Evolutionary conservation across 805 yeast species (phyloP).

Genomic region (Myxozyma monticola): DNA sequence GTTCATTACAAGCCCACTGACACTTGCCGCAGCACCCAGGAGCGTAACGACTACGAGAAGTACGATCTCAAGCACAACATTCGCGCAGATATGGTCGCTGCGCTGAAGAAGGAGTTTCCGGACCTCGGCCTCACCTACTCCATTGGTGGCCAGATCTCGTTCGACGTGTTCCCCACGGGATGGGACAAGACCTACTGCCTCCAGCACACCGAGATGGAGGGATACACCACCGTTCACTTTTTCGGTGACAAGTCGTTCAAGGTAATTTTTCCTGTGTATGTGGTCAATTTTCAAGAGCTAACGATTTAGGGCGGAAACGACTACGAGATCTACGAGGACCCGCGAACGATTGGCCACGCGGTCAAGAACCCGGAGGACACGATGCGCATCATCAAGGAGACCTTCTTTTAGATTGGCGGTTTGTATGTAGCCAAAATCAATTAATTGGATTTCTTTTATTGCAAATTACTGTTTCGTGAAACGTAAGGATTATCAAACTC

Average conservation of each 20-base stretch:
- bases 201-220: slow-evolving; percentile 84
- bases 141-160: slow-evolving; percentile 98
- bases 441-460: no score
- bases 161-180: slow-evolving; percentile 99
- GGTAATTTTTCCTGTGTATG: no score
- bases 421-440: not conserved
- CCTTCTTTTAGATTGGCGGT: slow-evolving; percentile 45
- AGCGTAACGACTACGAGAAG: slow-evolving; percentile 88
- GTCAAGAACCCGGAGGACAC: slow-evolving; percentile 91
- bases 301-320: slow-evolving; percentile 99
- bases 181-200: slow-evolving; percentile 99
- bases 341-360: slow-evolving; percentile 94
- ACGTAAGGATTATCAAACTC: not conserved
- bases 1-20: not conserved
- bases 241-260: slow-evolving; percentile 95
- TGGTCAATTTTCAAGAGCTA: slow-evolving; percentile 37
- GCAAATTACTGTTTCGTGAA: no score
- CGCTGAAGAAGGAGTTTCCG: slow-evolving; percentile 78
- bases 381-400: slow-evolving; percentile 75
- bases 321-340: slow-evolving; percentile 90
- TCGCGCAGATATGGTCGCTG: slow-evolving; percentile 81
- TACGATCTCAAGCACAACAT: slow-evolving; percentile 77
- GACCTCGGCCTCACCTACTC: slow-evolving; percentile 90
- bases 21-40: slow-evolving; percentile 54
- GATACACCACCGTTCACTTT: slow-evolving; percentile 88